Evolutionary conservation across 2,329 filamentous ascomycete genomes (phyloP).

Genomic region (Pseudogymnoascus sp.): DNA sequence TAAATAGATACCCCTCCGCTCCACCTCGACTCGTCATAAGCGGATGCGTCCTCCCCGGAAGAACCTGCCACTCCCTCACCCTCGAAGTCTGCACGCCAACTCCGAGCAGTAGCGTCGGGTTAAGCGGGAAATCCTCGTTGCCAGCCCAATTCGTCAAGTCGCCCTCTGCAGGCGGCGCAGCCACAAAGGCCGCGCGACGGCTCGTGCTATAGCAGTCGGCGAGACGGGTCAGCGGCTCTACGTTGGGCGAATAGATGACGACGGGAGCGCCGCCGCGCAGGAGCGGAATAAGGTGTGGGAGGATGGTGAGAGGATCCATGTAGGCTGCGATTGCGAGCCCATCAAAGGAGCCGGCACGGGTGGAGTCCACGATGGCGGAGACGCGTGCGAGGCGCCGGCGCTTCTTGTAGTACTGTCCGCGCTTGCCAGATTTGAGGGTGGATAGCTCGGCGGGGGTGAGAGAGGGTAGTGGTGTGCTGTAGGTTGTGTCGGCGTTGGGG

Average conservation of each 20-base stretch:
- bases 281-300: constrained; percentile 69
- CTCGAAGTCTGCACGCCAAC: constrained; percentile 74
- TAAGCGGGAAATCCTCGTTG: constrained; percentile 73
- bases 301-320: constrained; percentile 71
- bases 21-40: constrained; percentile 85
- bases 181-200: constrained; percentile 67
- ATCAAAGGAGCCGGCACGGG: constrained; percentile 68
- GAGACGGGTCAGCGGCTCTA: constrained; percentile 70
- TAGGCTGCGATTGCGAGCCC: constrained; percentile 74
- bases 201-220: constrained; percentile 79
- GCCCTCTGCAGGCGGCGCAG: constrained; percentile 40
- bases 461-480: constrained; percentile 54
- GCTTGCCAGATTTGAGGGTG: constrained; percentile 70
- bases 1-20: constrained; percentile 84
- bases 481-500: constrained; percentile 66
- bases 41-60: constrained; percentile 87
- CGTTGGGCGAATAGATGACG: constrained; percentile 72
- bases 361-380: constrained; percentile 63
- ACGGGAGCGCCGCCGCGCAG: constrained; percentile 76
- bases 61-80: constrained; percentile 76
- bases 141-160: constrained; percentile 44
- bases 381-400: constrained; percentile 71
- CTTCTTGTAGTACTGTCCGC: constrained; percentile 84
- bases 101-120: constrained; percentile 75
- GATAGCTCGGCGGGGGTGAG: constrained; percentile 54